These are phyloP conservation scores for Adansonia digitata DNA, from an alignment of 345 rosid genomes.

Conservation along the genomic window DNA sequence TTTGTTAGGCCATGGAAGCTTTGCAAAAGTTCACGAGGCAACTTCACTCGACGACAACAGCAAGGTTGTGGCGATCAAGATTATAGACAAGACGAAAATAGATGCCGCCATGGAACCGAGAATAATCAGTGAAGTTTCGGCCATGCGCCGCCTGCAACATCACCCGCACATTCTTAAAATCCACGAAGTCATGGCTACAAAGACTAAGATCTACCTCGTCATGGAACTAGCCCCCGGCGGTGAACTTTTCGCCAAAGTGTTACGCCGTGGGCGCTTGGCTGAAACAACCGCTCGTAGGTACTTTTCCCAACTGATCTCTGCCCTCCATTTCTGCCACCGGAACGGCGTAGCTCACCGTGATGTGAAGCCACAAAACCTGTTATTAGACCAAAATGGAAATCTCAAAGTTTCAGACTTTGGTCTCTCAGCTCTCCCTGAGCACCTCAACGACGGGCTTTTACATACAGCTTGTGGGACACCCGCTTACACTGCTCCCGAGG, in stretches of 20 bases:
- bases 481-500: slow-evolving; percentile 76
- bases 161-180: slow-evolving; percentile 76
- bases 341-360: slow-evolving; percentile 88
- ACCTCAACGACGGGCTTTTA: slow-evolving; percentile 47
- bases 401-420: slow-evolving; percentile 87
- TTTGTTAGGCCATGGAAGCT: slow-evolving; percentile 70
- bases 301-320: slow-evolving; percentile 71
- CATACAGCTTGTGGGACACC: slow-evolving; percentile 82
- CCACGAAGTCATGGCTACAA: slow-evolving; percentile 85
- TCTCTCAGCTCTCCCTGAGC: slow-evolving; percentile 63
- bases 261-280: slow-evolving; percentile 39
- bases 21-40: slow-evolving; percentile 79
- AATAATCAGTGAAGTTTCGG: slow-evolving; percentile 63
- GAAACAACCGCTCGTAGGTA: slow-evolving; percentile 57
- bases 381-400: slow-evolving; percentile 55
- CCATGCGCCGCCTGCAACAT: slow-evolving; percentile 69
- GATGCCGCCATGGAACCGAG: slow-evolving; percentile 52
- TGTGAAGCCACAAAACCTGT: slow-evolving; percentile 76
- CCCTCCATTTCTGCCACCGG: slow-evolving; percentile 67
- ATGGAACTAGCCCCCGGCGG: slow-evolving; percentile 82
- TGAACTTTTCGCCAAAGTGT: slow-evolving; percentile 49
- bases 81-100: slow-evolving; percentile 53
- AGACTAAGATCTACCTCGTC: slow-evolving; percentile 68
- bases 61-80: slow-evolving; percentile 52
- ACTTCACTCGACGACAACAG: slow-evolving; percentile 62